These are phyloP conservation scores for Colletotrichum agaves DNA, from an alignment of 2,329 filamentous ascomycete species.

Conservation along the genomic window DNA sequence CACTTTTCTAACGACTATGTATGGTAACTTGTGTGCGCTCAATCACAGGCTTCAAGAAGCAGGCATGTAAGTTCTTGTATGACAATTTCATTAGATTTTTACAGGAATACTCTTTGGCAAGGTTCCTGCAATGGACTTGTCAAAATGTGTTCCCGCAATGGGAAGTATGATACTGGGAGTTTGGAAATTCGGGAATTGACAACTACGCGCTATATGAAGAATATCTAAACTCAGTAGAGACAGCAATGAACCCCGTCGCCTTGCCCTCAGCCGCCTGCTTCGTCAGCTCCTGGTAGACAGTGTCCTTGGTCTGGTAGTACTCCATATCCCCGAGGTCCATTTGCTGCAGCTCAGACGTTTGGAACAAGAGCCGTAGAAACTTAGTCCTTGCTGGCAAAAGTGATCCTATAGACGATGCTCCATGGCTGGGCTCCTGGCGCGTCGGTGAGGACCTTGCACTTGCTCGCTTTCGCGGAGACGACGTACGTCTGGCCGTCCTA, in stretches of 20 bases:
- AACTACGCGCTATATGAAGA: too few relatives aligned
- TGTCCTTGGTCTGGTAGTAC: constrained; percentile 33
- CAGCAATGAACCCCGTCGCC: constrained; percentile 27
- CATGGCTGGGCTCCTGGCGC: constrained; percentile 30
- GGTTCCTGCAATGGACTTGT: too few relatives aligned
- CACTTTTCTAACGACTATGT: too few relatives aligned
- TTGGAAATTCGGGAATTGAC: too few relatives aligned
- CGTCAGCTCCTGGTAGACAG: constrained; percentile 33
- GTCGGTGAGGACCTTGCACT: constrained; percentile 30
- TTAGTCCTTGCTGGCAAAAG: constrained; percentile 23
- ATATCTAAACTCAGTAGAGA: constrained; percentile 23
- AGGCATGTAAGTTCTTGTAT: too few relatives aligned
- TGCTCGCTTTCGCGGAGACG: constrained; percentile 33
- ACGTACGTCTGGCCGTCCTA: constrained; percentile 31
- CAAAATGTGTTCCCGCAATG: too few relatives aligned
- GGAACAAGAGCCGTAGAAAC: not conserved
- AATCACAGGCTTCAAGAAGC: too few relatives aligned
- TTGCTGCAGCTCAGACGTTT: not conserved
- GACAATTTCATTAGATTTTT: too few relatives aligned
- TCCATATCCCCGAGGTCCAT: constrained; percentile 24
- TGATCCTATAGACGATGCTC: constrained; percentile 31
- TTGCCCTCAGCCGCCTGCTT: constrained; percentile 33
- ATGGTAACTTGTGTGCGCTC: too few relatives aligned
- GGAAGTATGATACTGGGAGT: too few relatives aligned
- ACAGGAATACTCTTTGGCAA: too few relatives aligned